These are phyloP conservation scores for Lactarius sp. DNA, from an alignment of 768 basidiomycete genomes.

Conservation along the genomic window DNA sequence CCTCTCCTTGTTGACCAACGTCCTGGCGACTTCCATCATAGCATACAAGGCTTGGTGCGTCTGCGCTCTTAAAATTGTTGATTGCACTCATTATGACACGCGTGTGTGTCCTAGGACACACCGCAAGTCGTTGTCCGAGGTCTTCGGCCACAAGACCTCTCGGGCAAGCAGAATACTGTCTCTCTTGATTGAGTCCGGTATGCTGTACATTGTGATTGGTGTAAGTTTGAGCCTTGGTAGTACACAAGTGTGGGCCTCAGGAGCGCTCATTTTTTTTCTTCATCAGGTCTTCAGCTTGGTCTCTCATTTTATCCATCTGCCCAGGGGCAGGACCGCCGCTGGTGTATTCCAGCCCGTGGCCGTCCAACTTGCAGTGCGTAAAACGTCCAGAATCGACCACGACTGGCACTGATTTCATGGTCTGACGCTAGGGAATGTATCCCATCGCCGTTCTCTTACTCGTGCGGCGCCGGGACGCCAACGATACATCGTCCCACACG, in stretches of 20 bases:
- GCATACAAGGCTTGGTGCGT: slow-evolving; percentile 4
- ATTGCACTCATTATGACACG: background rate
- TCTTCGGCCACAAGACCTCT: background rate
- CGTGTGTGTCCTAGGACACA: background rate
- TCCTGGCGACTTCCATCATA: slow-evolving; percentile 6
- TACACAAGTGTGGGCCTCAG: background rate
- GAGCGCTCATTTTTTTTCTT: too few species aligned
- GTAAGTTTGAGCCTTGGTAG: background rate
- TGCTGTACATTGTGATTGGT: slow-evolving; percentile 7
- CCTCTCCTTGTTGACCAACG: slow-evolving; percentile 10
- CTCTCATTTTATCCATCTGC: background rate
- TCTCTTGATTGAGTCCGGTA: slow-evolving; percentile 11
- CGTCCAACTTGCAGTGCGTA: slow-evolving; percentile 8
- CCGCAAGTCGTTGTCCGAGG: background rate
- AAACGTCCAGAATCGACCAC: background rate
- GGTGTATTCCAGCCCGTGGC: background rate
- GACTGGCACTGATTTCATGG: background rate
- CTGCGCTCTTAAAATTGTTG: background rate
- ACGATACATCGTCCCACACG: background rate
- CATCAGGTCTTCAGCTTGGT: background rate
- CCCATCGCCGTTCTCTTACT: background rate
- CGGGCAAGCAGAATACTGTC: background rate
- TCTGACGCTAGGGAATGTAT: background rate
- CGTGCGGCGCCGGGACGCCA: background rate
- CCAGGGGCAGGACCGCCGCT: background rate